Base-by-base conservation (phyloP, 2,329 filamentous ascomycete species). In the Colletotrichum neosansevieriae region DNA sequence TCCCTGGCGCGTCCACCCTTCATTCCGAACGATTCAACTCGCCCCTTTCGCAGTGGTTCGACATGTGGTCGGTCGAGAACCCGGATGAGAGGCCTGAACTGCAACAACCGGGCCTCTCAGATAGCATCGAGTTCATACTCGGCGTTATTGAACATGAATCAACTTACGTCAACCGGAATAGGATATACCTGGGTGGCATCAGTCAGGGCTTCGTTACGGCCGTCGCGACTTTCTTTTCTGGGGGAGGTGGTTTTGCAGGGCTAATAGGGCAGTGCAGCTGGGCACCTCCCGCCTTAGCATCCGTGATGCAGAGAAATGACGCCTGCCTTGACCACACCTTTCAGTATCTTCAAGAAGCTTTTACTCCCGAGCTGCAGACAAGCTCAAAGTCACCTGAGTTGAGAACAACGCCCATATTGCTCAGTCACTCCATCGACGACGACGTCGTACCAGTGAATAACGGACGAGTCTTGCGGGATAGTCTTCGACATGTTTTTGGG, bases 141-240 rank as follows among this genome's bases (percentile, higher is more conserved):
- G 17, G 50, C 1, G 29, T 75, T 2, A 58, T 77, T 6, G 21
- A 68, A 3, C 24, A 72, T 9, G 76, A 79, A 59, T 72, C 73
- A 19, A 12, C 7, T 1, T 32, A 70, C 1, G 63, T 77, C 2
- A 66, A 73, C 10, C 64, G 69, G 13, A 34, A 70, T 2, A 74
- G 59, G 5, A 74, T 79, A 17, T 76, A 76, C n/a, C 63, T 78
- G 1, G 73, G 69, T 7, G 76, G 75, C 2, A 78, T 78, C 38
- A 77, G 76, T 34, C 74, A 78, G 63, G 77, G 77, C 4, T 78
- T 77, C 45, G 75, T 74, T 12, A 74, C 73, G 10, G 69, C 70
- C 0, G 53, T 74, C 13, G 67, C 73, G 6, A 50, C 69, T 10
- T 72, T 71, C 36, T 29, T 74, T 3, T 49, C 57, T 21, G 58